Base-by-base conservation (phyloP, 208 protist genomes). In the Leptomonas seymouri region DNA sequence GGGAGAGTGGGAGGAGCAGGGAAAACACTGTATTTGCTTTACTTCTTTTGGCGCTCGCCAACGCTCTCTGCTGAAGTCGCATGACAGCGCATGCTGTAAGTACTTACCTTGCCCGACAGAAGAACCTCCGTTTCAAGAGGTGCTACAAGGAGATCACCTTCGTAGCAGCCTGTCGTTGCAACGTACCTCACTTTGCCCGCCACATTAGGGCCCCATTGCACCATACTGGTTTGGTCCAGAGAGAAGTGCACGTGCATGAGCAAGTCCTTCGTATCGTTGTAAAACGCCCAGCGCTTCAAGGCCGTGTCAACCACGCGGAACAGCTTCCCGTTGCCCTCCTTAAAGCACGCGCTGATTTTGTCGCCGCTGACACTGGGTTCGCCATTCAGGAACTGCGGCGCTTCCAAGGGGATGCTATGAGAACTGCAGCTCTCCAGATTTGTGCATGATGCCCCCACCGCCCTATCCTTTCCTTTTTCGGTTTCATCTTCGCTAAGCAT, bases 181-280 rank as follows among this genome's bases (percentile, higher is more conserved):
- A 41, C 74, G 20, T 61, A 71, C 4, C 58, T 63, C 39, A 70
- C 70, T 11, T 20, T 42, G 1, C 55, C 60, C 9, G 39, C 46
- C 23, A 67, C 49, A 54, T 21, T 4, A 3, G 66, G 53, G 0
- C 69, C 69, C 69, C 69, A 74, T 34, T 67, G 39, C 62, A 72
- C 61, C 5, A 55, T 25, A 23, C 71, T 67, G 2, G n/a, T 74
- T 14, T 45, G 21, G 45, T 63, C 56, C 45, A 74, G 9, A 5
- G 68, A 61, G 54, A 82, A 64, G 30, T 82, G 27, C 56, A 86
- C 64, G 65, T 66, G 62, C 68, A 87, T 81, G 23, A 71, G 27
- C 28, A 76, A 73, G 36, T 75, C 60, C 1, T 16, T 64, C 7
- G 85, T 91, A 56, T 88, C 85, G 72, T 91, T 91, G 74, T 88